A percentile compares a stretch with the other conserved stretches of the same genome.
Conservation (phyloP, 1,284 basidiomycete genomes). For the Trichosporon inkin region DNA sequence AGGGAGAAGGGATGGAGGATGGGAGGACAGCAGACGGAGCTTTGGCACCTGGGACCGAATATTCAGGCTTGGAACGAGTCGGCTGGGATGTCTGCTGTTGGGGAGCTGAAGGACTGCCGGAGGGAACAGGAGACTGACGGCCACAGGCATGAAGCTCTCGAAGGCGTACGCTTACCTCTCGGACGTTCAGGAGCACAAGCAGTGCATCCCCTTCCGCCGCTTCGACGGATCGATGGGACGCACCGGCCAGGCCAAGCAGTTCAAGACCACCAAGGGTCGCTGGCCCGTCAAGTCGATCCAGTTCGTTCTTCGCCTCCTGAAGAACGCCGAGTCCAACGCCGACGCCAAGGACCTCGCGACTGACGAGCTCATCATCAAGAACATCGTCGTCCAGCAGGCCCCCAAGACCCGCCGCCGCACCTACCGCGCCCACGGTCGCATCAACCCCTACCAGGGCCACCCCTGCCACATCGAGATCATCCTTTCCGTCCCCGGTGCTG, state of each 20-base stretch:
- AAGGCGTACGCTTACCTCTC: conserved; percentile 95
- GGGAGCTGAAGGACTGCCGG: background rate
- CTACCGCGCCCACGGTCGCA: conserved; percentile 97
- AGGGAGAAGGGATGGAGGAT: background rate
- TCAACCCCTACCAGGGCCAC: conserved; percentile 85
- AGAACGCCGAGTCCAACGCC: conserved; percentile 99
- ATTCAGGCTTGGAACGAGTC: background rate
- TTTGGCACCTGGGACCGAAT: background rate
- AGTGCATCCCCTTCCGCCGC: conserved; percentile 93
- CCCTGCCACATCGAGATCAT: conserved; percentile 95
- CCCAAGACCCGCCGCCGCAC: conserved; percentile 99
- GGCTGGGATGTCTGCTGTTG: background rate
- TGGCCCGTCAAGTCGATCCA: conserved; percentile 99
- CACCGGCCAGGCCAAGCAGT: conserved; percentile 95
- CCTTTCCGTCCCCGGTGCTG: conserved; percentile 67
- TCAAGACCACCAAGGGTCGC: conserved; percentile 96
- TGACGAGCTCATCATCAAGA: conserved; percentile 91
- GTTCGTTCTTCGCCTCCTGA: conserved; percentile 89
- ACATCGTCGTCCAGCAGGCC: conserved; percentile 97
- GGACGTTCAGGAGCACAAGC: conserved; percentile 95
- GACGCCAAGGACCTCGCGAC: conserved; percentile 94
- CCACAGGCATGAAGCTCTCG: conserved; percentile 79
- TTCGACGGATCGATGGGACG: conserved; percentile 97
- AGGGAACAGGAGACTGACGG: background rate
- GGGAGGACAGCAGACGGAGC: background rate